A percentile compares a stretch with the other conserved stretches of the same genome.
phyloP scores from a whole-genome alignment of 23 red algal species.

The Gracilaria vermiculophylla region DNA sequence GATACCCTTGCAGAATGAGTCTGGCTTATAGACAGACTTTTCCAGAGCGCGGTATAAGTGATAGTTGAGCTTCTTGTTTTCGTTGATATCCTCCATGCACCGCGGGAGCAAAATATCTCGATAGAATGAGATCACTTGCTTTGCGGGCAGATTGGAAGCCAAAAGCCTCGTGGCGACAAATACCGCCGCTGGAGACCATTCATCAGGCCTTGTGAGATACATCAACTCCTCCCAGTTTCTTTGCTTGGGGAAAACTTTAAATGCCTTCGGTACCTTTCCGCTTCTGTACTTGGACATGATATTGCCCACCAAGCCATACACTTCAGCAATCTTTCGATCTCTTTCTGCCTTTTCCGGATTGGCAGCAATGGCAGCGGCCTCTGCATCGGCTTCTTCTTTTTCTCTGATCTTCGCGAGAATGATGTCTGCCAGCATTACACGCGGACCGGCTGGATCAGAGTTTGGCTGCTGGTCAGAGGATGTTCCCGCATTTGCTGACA shows the following conservation, averaged over 20 bases:
- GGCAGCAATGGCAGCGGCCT: slow-evolving; percentile 48
- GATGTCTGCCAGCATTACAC: slow-evolving; percentile 77
- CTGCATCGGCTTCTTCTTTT: slow-evolving; percentile 71
- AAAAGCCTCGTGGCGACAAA: slow-evolving; percentile 81
- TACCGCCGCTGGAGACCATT: slow-evolving; percentile 90
- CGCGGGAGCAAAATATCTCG: slow-evolving; percentile 74
- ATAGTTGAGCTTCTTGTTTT: slow-evolving; percentile 89
- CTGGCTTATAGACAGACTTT: slow-evolving; percentile 96
- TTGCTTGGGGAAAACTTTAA: slow-evolving; percentile 87
- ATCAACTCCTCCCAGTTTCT: slow-evolving; percentile 87
- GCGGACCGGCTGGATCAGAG: neutral
- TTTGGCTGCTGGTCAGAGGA: neutral
- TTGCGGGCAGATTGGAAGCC: slow-evolving; percentile 76
- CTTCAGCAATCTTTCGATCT: slow-evolving; percentile 57
- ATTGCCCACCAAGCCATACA: slow-evolving; percentile 80
- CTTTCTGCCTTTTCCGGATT: slow-evolving; percentile 54
- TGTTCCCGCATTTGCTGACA: neutral
- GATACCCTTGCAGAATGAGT: slow-evolving; percentile 95
- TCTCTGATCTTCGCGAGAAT: slow-evolving; percentile 86
- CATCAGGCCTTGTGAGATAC: slow-evolving; percentile 84
- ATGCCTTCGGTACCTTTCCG: slow-evolving; percentile 95
- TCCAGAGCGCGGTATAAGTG: slow-evolving; percentile 87
- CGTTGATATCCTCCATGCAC: slow-evolving; percentile 83
- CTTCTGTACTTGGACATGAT: slow-evolving; percentile 84
- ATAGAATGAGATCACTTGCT: slow-evolving; percentile 76